Percentiles rank a stretch among this genome's conserved stretches.
Evolutionary conservation across 2,329 filamentous ascomycete species (phyloP).

Genomic region (Scytalidium lignicola): DNA sequence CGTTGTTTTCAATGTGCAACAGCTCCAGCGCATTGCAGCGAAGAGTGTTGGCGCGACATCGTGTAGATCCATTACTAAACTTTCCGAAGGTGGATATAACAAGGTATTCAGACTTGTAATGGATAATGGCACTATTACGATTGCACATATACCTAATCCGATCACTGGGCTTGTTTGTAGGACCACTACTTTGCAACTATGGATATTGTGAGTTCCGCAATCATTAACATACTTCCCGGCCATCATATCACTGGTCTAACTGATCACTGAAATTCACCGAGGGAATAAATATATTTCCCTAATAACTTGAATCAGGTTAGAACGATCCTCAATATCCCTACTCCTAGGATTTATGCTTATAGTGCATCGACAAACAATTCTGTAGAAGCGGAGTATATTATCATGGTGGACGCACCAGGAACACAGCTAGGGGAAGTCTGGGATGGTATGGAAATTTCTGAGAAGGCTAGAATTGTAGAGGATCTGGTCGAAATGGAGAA

Average conservation of each 20-base stretch:
- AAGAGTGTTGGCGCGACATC: constrained; percentile 22
- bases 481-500: constrained; percentile 31
- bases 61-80: constrained; percentile 32
- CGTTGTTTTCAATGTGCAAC: constrained; percentile 28
- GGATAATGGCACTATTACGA: constrained; percentile 23
- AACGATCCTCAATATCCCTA: constrained; percentile 16
- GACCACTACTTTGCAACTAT: constrained; percentile 20
- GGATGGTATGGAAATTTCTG: constrained; percentile 21
- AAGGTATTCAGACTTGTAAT: constrained; percentile 31
- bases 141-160: constrained; percentile 19
- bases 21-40: constrained; percentile 28
- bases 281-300: too few relatives aligned
- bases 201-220: constrained; percentile 16
- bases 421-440: constrained; percentile 25
- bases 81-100: constrained; percentile 33
- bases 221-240: neutral
- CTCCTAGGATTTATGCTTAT: constrained; percentile 16
- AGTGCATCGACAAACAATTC: constrained; percentile 16
- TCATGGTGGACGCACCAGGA: constrained; percentile 33
- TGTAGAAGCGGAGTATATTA: constrained; percentile 31
- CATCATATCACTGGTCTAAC: too few relatives aligned
- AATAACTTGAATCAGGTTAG: constrained; percentile 11
- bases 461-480: constrained; percentile 27
- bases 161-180: constrained; percentile 13
- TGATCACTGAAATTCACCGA: too few relatives aligned